Percentiles rank a stretch among this genome's conserved stretches.
phyloP scores from a whole-genome alignment of 306 rosid species.

The Biancaea sappan region DNA sequence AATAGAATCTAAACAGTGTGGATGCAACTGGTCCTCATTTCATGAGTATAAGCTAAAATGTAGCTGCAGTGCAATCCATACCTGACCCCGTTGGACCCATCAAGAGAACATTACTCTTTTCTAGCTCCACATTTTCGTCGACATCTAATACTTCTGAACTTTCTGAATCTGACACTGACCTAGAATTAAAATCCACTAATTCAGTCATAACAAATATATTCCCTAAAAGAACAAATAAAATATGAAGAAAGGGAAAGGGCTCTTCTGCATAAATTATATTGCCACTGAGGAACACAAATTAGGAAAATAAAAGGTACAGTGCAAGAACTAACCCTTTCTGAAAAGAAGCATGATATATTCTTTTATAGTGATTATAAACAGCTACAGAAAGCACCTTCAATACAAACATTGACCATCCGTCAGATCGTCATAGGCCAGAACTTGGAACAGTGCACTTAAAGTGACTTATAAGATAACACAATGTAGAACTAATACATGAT shows the following conservation, averaged over 20 bases:
- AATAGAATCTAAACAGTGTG: conserved; percentile 4
- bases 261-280: background rate
- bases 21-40: conserved; percentile 1
- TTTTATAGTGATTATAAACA: conserved; percentile 87
- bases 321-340: conserved; percentile 63
- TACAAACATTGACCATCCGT: conserved; percentile 29
- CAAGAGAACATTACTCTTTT: conserved; percentile 90
- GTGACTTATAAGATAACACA: conserved; percentile 7
- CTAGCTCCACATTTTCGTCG: conserved; percentile 72
- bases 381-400: conserved; percentile 87
- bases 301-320: background rate
- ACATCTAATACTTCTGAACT: conserved; percentile 45
- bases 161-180: conserved; percentile 63
- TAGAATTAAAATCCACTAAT: conserved; percentile 39
- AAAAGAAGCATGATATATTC: conserved; percentile 68
- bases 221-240: background rate
- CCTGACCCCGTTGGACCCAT: conserved; percentile 98
- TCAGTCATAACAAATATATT: conserved; percentile 34
- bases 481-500: background rate
- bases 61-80: conserved; percentile 26
- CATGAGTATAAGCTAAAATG: background rate
- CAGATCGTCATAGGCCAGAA: conserved; percentile 23
- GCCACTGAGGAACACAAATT: background rate
- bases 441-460: background rate
- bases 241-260: background rate